Evolutionary conservation across 768 basidiomycete genomes (phyloP), one percentile per base, ranked within the genome.

Genomic region (Hericium rajendrae): DNA sequence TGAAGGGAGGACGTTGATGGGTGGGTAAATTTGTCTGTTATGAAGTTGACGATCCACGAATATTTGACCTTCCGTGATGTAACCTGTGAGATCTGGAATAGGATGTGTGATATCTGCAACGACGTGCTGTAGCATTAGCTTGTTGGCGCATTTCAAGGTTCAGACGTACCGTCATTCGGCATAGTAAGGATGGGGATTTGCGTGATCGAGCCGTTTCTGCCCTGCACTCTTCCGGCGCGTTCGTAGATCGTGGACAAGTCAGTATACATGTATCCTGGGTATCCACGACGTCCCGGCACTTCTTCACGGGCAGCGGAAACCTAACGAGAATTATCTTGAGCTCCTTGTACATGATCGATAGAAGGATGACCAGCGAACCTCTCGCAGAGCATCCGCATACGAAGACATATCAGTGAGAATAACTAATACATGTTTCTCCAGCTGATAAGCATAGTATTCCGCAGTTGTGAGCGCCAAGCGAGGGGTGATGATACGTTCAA

Each of bases 241-340:
- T 99, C 97, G 74, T 99, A 99, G 69, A 99, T 95, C 38, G 95
- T 98, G 52, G 95, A 94, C 78, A 98, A 81, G 81, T 99, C 97
- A 10, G 97, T 99, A 76, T 99, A 98, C 91, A 94, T 93, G 76
- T 93, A 93, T 67, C 91, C 91, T 57, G 90, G 88, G 82, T 98
- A 99, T 65, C 97, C 97, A 79, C 97, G 91, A 71, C 97, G 94
- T 65, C 97, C 97, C 56, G 97, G 97, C 4, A 99, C 97, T 74
- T 99, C 97, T 75, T 99, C 97, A 62, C 97, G 90, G 20, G 97
- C 97, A 56, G 97, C 95, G 53, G 97, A 99, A 49, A 99, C 95
- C 85, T 91, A 55, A 51, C 18, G 54, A 46, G 59, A 51, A 59
- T 41, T 32, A 24, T 48, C 12, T n/a, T 58, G 40, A 54, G 50